Percentiles rank a stretch among this genome's conserved stretches.
Conservation (phyloP, 805 yeast species). For the Alloascoidea africana region DNA sequence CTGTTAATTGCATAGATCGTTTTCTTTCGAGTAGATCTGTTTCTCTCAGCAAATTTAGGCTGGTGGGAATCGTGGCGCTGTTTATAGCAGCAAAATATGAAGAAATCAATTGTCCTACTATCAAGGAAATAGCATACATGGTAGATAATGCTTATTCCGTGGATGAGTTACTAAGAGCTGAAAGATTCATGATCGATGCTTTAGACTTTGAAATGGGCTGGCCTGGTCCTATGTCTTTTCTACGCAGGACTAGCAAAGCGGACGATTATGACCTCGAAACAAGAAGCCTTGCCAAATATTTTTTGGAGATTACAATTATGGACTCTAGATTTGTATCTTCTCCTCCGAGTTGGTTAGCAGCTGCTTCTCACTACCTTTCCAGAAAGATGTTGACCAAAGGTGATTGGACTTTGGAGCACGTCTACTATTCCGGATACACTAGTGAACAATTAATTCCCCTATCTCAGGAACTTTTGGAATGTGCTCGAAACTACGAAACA, state of each 20-base stretch:
- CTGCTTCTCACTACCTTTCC: slow-evolving; percentile 65
- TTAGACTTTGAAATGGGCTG: slow-evolving; percentile 74
- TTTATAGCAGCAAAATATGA: slow-evolving; percentile 76
- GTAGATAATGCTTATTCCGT: slow-evolving; percentile 58
- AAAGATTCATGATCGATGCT: slow-evolving; percentile 64
- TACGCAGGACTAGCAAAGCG: slow-evolving; percentile 67
- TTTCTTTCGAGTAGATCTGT: slow-evolving; percentile 55
- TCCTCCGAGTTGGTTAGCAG: slow-evolving; percentile 76
- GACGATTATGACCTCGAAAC: slow-evolving; percentile 74
- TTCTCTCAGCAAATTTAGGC: slow-evolving; percentile 54
- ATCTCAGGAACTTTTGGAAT: slow-evolving; percentile 46
- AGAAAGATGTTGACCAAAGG: slow-evolving; percentile 49
- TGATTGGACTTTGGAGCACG: slow-evolving; percentile 58
- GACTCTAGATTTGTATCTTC: slow-evolving; percentile 60
- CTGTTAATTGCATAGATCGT: slow-evolving; percentile 64
- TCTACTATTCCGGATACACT: slow-evolving; percentile 65
- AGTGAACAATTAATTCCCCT: slow-evolving; percentile 55
- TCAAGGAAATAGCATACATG: slow-evolving; percentile 69
- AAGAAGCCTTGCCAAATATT: slow-evolving; percentile 65
- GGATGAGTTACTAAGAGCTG: slow-evolving; percentile 64
- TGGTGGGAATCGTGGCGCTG: slow-evolving; percentile 70
- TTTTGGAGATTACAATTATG: slow-evolving; percentile 65
- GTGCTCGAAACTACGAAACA: slow-evolving; percentile 32
- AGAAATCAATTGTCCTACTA: slow-evolving; percentile 71
- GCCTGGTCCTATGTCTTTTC: slow-evolving; percentile 83